phyloP scores from a whole-genome alignment of 805 yeast species.

The Zygosaccharomyces lentus region DNA sequence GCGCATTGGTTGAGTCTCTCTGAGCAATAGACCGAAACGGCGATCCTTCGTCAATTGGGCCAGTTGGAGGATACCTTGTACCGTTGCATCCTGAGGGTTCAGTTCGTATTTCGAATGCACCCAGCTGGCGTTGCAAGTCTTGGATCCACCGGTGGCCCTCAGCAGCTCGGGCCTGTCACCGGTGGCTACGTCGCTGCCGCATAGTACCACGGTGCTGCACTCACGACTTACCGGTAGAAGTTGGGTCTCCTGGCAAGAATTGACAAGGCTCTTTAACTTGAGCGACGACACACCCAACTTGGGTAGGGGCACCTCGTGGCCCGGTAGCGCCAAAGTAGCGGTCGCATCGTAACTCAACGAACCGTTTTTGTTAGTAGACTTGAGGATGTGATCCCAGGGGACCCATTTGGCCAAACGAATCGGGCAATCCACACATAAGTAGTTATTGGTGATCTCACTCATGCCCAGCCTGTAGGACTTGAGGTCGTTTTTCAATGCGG shows the following conservation, averaged over 20 bases:
- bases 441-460: constrained; percentile 74
- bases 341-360: constrained; percentile 60
- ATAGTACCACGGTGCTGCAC: constrained; percentile 65
- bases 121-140: constrained; percentile 74
- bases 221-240: constrained; percentile 69
- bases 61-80: constrained; percentile 49
- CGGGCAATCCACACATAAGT: constrained; percentile 69
- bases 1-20: constrained; percentile 56
- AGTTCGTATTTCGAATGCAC: constrained; percentile 75
- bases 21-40: constrained; percentile 63
- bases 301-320: constrained; percentile 72
- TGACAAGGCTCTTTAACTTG: constrained; percentile 59
- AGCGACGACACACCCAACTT: constrained; percentile 66
- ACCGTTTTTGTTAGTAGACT: constrained; percentile 63
- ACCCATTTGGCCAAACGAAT: constrained; percentile 67
- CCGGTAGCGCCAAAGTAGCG: constrained; percentile 53
- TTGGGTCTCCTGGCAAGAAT: constrained; percentile 42
- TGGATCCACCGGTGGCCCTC: constrained; percentile 76
- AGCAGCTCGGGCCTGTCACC: constrained; percentile 52
- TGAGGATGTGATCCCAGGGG: constrained; percentile 62
- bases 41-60: constrained; percentile 58
- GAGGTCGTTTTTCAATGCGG: constrained; percentile 48
- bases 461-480: constrained; percentile 68
- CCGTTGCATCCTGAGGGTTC: constrained; percentile 40
- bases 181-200: constrained; percentile 37